Evolutionary conservation across 768 basidiomycete species (phyloP).

Genomic region (Scleroderma bovista): DNA sequence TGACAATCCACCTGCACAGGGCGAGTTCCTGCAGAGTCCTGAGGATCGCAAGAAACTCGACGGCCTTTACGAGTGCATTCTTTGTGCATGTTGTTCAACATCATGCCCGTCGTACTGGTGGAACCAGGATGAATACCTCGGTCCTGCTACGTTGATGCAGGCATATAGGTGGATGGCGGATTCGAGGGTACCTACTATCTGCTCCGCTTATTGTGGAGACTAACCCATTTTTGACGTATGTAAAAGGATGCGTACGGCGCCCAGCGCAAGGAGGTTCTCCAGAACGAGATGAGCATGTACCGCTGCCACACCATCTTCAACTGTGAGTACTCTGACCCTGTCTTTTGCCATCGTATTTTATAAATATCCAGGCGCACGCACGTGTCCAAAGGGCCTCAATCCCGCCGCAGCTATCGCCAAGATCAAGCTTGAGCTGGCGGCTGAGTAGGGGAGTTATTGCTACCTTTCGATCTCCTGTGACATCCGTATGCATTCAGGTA

Average conservation of each 20-base stretch:
- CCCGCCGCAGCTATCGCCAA: conserved; percentile 88
- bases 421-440: conserved; percentile 87
- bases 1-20: conserved; percentile 78
- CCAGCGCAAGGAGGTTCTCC: conserved; percentile 84
- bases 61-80: conserved; percentile 96
- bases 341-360: not conserved
- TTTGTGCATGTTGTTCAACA: conserved; percentile 96
- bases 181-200: conserved; percentile 66
- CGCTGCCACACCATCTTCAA: conserved; percentile 99
- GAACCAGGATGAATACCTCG: conserved; percentile 98
- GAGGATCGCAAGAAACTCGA: conserved; percentile 95
- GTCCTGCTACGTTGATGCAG: conserved; percentile 94
- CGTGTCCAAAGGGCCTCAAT: conserved; percentile 97
- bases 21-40: conserved; percentile 84
- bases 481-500: too few relatives aligned
- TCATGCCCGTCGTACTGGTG: conserved; percentile 99
- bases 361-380: conserved; percentile 60
- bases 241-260: conserved; percentile 75
- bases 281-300: conserved; percentile 95
- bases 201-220: not conserved
- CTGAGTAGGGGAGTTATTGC: conserved; percentile 44
- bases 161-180: conserved; percentile 99
- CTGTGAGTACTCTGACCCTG: conserved; percentile 42
- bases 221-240: not conserved
- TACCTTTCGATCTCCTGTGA: too few relatives aligned